These are phyloP conservation scores for Pisolithus microcarpus DNA, from an alignment of 768 basidiomycete species.

Conservation along the genomic window DNA sequence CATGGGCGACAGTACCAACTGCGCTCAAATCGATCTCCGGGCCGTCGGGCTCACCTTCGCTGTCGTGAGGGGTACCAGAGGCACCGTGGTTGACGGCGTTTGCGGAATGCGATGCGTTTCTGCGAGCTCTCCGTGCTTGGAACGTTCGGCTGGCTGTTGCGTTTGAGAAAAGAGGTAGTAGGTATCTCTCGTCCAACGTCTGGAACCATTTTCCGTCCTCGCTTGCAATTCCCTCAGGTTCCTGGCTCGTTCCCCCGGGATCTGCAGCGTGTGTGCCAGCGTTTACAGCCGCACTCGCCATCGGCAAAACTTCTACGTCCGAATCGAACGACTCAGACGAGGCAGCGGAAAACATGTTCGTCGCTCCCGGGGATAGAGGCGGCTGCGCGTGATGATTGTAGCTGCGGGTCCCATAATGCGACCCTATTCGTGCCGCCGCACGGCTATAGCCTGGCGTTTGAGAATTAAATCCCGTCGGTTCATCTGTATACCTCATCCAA, in stretches of 20 bases:
- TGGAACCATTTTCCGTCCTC: slow-evolving; percentile 97
- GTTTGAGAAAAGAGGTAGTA: slow-evolving; percentile 89
- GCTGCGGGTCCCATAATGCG: slow-evolving; percentile 45
- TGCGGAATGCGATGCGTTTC: slow-evolving; percentile 30
- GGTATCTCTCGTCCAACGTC: slow-evolving; percentile 86
- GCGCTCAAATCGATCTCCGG: slow-evolving; percentile 41
- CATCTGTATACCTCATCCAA: slow-evolving; percentile 40
- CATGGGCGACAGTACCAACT: slow-evolving; percentile 5
- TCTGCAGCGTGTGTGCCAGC: slow-evolving; percentile 8
- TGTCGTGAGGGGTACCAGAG: slow-evolving; percentile 27
- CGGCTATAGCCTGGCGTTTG: slow-evolving; percentile 20
- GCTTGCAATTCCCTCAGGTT: slow-evolving; percentile 19
- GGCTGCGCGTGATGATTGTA: slow-evolving; percentile 58
- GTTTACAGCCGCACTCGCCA: slow-evolving; percentile 47
- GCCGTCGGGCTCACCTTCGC: slow-evolving; percentile 35
- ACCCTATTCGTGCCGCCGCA: slow-evolving; percentile 42
- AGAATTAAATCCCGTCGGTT: slow-evolving; percentile 33
- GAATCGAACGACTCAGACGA: slow-evolving; percentile 77
- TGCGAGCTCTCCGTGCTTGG: slow-evolving; percentile 67
- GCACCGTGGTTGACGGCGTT: slow-evolving; percentile 17
- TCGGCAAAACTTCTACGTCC: slow-evolving; percentile 71
- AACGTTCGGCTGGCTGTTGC: slow-evolving; percentile 83
- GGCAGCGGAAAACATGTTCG: slow-evolving; percentile 52
- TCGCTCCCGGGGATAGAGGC: slow-evolving; percentile 13
- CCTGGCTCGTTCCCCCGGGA: neutral